phyloP scores from a whole-genome alignment of 345 rosid species.

The Streptanthus diversifolius region DNA sequence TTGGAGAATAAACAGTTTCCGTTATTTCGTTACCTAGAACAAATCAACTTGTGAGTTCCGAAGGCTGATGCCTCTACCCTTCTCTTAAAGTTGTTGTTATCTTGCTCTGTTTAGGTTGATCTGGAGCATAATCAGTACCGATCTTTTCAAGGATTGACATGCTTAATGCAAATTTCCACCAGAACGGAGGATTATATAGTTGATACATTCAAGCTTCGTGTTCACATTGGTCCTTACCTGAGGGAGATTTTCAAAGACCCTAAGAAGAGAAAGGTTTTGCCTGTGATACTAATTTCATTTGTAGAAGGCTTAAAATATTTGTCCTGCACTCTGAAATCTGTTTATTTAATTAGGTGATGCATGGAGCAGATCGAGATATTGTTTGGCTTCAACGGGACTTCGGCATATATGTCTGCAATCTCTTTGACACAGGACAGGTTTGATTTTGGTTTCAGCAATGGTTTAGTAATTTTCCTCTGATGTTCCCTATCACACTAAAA shows the following conservation, averaged over 20 bases:
- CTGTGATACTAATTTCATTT: background rate
- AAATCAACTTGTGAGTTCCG: background rate
- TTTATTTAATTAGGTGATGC: conserved; percentile 69
- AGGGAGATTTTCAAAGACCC: conserved; percentile 96
- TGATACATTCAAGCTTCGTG: conserved; percentile 80
- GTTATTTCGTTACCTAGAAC: background rate
- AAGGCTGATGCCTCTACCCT: conserved; percentile 1
- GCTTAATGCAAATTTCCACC: conserved; percentile 99
- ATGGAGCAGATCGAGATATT: conserved; percentile 96
- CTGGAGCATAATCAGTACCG: conserved; percentile 97
- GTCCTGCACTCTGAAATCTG: conserved; percentile 31
- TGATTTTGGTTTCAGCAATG: conserved; percentile 10
- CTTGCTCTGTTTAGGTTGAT: conserved; percentile 64
- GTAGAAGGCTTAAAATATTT: background rate
- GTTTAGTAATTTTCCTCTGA: background rate
- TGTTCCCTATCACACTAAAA: background rate
- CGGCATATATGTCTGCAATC: conserved; percentile 92
- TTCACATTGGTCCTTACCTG: conserved; percentile 84
- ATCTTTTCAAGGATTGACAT: conserved; percentile 95
- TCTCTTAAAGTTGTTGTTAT: conserved; percentile 10
- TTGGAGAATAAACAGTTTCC: background rate
- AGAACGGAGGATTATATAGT: conserved; percentile 85
- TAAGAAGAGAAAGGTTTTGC: conserved; percentile 75
- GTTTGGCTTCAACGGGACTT: conserved; percentile 97
- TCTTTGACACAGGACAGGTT: conserved; percentile 99